Base-by-base conservation (phyloP, 257 asterid species). In the Ligustrum vulgare region DNA sequence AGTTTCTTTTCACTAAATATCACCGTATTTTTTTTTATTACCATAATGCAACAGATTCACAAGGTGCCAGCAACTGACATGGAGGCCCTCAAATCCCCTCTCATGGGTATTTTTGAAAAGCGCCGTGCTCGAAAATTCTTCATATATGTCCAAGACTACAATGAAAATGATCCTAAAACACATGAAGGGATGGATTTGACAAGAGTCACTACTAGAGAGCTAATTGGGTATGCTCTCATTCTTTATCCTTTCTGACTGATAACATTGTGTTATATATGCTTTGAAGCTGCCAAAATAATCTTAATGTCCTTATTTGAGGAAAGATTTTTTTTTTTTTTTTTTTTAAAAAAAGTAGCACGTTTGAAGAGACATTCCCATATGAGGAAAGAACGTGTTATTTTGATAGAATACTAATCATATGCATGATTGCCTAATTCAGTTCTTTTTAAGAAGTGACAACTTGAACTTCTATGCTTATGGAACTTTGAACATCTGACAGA, bases 11-110 rank as follows among this genome's bases (percentile, higher is more conserved):
- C 12, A 22, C 35, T 8, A 0, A 41, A 16, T 39, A 6, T 70
- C 10, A 23, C 62, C 73, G 6, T 25, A 70, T 43, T 8, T 43
- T 41, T 35, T 34, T 36, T 41, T 69, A n/a, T 43, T 22, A 47
- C 51, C 22, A 39, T 70, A 22, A 72, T 78, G 76, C 72, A 78
- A 87, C 79, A 94, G 98, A 90, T 94, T 73, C 93, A 94, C 89
- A 92, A 92, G 93, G 97, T 92, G 78, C 97, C 96, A 31, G 92
- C 97, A 77, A 91, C 90, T 82, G 96, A 94, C 82, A 89, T 94
- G 93, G 98, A 94, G 84, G 98, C 98, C 77, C 90, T 94, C 73
- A 94, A 87, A 84, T 94, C 98, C 75, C 98, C 98, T 77, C 91
- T 94, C 70, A 94, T 94, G 98, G 98, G 98, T 60, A 87, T 94